Conservation (phyloP, 2,329 filamentous ascomycete genomes). For the Aaosphaeria arxii region DNA sequence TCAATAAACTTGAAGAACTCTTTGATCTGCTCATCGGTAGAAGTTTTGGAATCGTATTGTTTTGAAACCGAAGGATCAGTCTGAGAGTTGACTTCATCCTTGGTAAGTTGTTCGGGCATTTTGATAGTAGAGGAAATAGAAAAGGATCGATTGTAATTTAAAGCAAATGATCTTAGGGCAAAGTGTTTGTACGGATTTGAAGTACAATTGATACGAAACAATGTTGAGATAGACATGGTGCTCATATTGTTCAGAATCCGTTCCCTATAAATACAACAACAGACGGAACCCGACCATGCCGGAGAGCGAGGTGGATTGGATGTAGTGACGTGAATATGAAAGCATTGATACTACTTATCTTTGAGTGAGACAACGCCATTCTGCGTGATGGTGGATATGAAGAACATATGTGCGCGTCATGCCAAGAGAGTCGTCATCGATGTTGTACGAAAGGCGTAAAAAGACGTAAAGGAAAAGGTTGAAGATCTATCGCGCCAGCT, state of each 20-base stretch:
- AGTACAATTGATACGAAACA: neutral
- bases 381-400: conserved; percentile 5
- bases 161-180: neutral
- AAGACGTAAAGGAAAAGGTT: too few species aligned
- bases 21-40: conserved; percentile 45
- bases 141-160: neutral
- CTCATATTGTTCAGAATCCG: neutral
- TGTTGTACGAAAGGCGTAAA: neutral
- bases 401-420: conserved; percentile 3
- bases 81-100: conserved; percentile 40
- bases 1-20: conserved; percentile 49
- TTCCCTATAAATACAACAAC: neutral
- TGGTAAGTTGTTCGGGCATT: conserved; percentile 45
- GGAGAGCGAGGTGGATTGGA: neutral
- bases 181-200: neutral
- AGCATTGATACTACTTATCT: neutral
- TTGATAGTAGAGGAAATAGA: conserved; percentile 20
- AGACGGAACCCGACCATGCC: neutral
- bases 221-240: conserved; percentile 3
- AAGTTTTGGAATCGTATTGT: conserved; percentile 46
- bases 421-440: conserved; percentile 2
- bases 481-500: too few species aligned
- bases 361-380: neutral
- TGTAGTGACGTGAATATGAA: neutral
- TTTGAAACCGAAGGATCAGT: conserved; percentile 49